phyloP scores from a whole-genome alignment of 306 rosid species.

The Quercus ilex region DNA sequence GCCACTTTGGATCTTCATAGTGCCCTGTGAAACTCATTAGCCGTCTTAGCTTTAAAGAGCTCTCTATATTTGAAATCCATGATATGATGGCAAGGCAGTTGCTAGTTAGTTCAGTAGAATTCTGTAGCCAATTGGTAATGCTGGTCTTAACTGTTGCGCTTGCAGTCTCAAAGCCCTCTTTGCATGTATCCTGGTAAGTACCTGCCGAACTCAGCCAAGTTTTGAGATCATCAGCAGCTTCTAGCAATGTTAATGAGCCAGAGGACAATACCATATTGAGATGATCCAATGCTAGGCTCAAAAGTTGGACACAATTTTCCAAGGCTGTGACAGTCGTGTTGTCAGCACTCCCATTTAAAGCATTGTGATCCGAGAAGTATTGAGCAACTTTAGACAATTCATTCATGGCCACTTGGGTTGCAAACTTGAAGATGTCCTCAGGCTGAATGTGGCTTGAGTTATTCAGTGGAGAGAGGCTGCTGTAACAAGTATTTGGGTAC shows the following conservation, averaged over 20 bases:
- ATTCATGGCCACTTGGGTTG: conserved; percentile 46
- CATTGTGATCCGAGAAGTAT: conserved; percentile 28
- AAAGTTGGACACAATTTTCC: conserved; percentile 48
- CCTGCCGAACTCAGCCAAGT: conserved; percentile 82
- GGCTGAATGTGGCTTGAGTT: conserved; percentile 40
- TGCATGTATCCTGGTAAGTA: conserved; percentile 71
- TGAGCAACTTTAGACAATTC: conserved; percentile 34
- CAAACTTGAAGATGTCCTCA: conserved; percentile 40
- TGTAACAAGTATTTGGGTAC: conserved; percentile 52
- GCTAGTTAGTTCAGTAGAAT: conserved; percentile 60
- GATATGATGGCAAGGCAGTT: conserved; percentile 78
- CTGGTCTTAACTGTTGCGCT: conserved; percentile 13
- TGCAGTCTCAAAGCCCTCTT: conserved; percentile 50
- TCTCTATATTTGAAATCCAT: conserved; percentile 27
- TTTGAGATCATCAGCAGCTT: conserved; percentile 49
- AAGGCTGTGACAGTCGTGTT: conserved; percentile 33
- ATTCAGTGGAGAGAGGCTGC: conserved; percentile 33
- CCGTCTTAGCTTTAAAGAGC: conserved; percentile 32
- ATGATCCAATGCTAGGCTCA: conserved; percentile 62
- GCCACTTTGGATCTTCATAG: conserved; percentile 33
- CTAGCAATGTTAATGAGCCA: conserved; percentile 20
- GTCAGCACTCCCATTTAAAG: conserved; percentile 20
- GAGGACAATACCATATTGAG: conserved; percentile 40
- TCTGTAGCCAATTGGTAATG: conserved; percentile 35
- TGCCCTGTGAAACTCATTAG: conserved; percentile 14